phyloP scores from a whole-genome alignment of 805 yeast species.

The Zygosaccharomyces gambellarensis region DNA sequence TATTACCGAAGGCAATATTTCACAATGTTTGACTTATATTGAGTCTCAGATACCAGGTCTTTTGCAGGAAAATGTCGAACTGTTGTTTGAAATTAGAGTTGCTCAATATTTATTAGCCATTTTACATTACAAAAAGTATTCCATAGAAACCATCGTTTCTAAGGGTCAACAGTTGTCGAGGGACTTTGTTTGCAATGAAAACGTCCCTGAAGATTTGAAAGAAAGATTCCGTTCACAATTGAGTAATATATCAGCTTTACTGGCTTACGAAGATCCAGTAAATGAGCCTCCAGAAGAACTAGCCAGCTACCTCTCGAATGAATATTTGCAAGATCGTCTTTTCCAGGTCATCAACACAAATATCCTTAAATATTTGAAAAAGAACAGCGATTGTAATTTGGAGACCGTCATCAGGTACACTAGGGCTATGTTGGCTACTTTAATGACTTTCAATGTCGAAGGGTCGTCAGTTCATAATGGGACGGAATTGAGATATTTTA shows the following conservation, averaged over 20 bases:
- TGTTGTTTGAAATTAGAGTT: slow-evolving; percentile 29
- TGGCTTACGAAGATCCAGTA: slow-evolving; percentile 51
- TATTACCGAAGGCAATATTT: slow-evolving; percentile 44
- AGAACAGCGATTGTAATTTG: slow-evolving; percentile 40
- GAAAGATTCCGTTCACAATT: slow-evolving; percentile 37
- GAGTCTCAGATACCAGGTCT: slow-evolving; percentile 27
- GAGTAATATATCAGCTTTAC: slow-evolving; percentile 44
- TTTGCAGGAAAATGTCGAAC: slow-evolving; percentile 20
- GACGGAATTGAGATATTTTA: slow-evolving; percentile 26
- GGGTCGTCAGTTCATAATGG: slow-evolving; percentile 28
- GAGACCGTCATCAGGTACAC: slow-evolving; percentile 43
- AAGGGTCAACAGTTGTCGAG: slow-evolving; percentile 26
- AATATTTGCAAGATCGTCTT: slow-evolving; percentile 30
- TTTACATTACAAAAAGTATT: slow-evolving; percentile 10
- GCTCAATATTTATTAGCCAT: slow-evolving; percentile 25
- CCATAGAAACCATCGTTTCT: slow-evolving; percentile 17
- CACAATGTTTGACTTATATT: slow-evolving; percentile 39
- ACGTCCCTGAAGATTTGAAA: slow-evolving; percentile 21
- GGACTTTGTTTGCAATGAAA: slow-evolving; percentile 20
- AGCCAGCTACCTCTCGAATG: slow-evolving; percentile 21
- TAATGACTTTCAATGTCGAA: slow-evolving; percentile 31
- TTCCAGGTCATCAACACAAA: slow-evolving; percentile 35
- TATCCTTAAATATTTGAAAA: slow-evolving; percentile 41
- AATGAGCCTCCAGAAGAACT: slow-evolving; percentile 34
- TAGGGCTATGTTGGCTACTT: slow-evolving; percentile 34